Percentiles rank a stretch among this genome's conserved stretches.
These are phyloP conservation scores for Pyrenophora graminea DNA, from an alignment of 2,329 filamentous ascomycete genomes.

Conservation along the genomic window DNA sequence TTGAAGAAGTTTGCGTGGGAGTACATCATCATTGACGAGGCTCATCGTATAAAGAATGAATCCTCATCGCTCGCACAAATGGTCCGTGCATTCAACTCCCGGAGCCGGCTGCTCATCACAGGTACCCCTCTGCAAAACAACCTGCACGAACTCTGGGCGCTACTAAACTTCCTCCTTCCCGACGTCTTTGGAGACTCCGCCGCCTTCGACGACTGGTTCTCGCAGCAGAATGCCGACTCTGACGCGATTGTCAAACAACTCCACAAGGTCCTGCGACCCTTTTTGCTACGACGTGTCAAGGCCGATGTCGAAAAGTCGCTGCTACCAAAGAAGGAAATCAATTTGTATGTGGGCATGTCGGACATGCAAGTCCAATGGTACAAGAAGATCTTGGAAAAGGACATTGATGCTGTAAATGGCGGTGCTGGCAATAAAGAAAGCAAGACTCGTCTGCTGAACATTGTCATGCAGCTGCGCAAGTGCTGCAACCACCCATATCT, in stretches of 20 bases:
- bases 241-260: conserved; percentile 96
- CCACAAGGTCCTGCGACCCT: conserved; percentile 88
- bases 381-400: conserved; percentile 97
- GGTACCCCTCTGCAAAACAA: conserved; percentile 98
- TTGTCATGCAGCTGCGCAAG: conserved; percentile 98
- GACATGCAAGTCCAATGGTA: conserved; percentile 99
- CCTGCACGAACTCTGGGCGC: conserved; percentile 93
- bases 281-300: conserved; percentile 94
- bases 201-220: conserved; percentile 98
- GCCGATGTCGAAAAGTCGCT: conserved; percentile 97
- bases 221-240: conserved; percentile 83
- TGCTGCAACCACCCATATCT: conserved; percentile 99
- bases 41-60: conserved; percentile 99
- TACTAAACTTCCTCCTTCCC: conserved; percentile 96
- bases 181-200: conserved; percentile 97
- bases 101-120: conserved; percentile 93
- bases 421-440: conserved; percentile 95
- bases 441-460: conserved; percentile 94
- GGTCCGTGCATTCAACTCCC: conserved; percentile 92
- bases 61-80: conserved; percentile 96
- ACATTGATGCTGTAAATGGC: conserved; percentile 97
- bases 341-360: conserved; percentile 96
- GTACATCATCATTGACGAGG: conserved; percentile 98
- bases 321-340: conserved; percentile 95
- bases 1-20: conserved; percentile 99